Percentiles rank a stretch among this genome's conserved stretches.
Evolutionary conservation across 164 flowering plant genomes (phyloP).

Genomic region (Vitis rotundifolia): DNA sequence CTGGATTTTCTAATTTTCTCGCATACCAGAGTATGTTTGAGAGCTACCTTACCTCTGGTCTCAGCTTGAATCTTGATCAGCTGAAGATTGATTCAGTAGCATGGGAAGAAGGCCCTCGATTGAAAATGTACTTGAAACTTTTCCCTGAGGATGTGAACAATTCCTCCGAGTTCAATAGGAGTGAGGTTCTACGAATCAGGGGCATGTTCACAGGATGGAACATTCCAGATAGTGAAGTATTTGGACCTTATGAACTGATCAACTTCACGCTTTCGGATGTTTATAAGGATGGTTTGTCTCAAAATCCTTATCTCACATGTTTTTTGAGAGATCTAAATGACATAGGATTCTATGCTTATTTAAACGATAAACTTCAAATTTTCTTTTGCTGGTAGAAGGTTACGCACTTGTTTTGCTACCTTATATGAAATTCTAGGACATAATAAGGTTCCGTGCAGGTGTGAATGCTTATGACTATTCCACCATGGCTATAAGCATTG

Average conservation of each 20-base stretch:
- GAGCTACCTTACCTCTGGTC: conserved; percentile 51
- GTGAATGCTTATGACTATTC: not conserved
- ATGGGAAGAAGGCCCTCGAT: conserved; percentile 82
- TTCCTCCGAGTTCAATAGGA: conserved; percentile 44
- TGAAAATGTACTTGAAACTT: conserved; percentile 63
- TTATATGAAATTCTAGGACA: not conserved
- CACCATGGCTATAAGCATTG: too few species aligned
- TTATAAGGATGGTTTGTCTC: conserved; percentile 57
- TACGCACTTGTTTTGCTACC: not conserved
- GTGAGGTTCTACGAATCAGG: conserved; percentile 61
- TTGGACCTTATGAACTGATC: conserved; percentile 88
- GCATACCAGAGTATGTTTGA: conserved; percentile 48
- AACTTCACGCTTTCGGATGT: conserved; percentile 53
- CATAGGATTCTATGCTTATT: not conserved
- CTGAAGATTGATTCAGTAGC: conserved; percentile 36
- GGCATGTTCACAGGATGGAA: conserved; percentile 66
- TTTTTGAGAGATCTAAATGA: not conserved
- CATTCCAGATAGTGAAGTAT: conserved; percentile 51
- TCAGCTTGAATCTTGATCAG: conserved; percentile 51
- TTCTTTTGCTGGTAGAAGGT: not conserved
- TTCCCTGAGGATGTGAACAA: conserved; percentile 45
- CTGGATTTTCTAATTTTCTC: conserved; percentile 65
- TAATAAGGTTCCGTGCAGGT: not conserved
- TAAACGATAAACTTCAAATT: not conserved
- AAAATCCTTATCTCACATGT: not conserved